Percentiles rank a stretch among this genome's conserved stretches.
phyloP scores from a whole-genome alignment of 345 rosid genomes.

The Aegle marmelos region DNA sequence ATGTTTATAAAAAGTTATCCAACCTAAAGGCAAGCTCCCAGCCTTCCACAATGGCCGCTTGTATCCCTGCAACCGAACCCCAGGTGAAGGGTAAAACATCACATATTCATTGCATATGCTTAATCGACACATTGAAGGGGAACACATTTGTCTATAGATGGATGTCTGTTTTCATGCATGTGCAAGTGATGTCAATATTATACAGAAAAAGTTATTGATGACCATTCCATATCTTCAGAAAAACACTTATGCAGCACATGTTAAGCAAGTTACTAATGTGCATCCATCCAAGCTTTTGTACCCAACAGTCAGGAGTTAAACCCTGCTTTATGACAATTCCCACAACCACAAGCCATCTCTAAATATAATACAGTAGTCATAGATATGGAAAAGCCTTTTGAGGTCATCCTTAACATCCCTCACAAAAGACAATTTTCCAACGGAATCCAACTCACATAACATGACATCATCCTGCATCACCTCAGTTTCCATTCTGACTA shows the following conservation, averaged over 20 bases:
- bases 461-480: not conserved
- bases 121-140: not conserved
- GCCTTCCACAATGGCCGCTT: conserved; percentile 67
- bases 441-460: not conserved
- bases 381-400: not conserved
- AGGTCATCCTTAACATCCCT: not conserved
- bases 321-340: not conserved
- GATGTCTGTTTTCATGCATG: not conserved
- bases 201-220: not conserved
- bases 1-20: conserved; percentile 77
- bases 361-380: not conserved
- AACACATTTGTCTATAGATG: not conserved
- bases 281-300: not conserved
- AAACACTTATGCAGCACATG: not conserved
- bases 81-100: conserved; percentile 6
- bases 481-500: not conserved
- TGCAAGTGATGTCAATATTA: not conserved
- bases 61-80: conserved; percentile 46
- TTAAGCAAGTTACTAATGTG: not conserved
- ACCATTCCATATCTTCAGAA: not conserved
- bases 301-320: not conserved
- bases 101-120: not conserved
- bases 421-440: not conserved
- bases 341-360: not conserved
- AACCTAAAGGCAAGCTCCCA: conserved; percentile 84